These are phyloP conservation scores for Pseudopediastrum boryanum DNA, from an alignment of 139 green algal species.

Conservation along the genomic window DNA sequence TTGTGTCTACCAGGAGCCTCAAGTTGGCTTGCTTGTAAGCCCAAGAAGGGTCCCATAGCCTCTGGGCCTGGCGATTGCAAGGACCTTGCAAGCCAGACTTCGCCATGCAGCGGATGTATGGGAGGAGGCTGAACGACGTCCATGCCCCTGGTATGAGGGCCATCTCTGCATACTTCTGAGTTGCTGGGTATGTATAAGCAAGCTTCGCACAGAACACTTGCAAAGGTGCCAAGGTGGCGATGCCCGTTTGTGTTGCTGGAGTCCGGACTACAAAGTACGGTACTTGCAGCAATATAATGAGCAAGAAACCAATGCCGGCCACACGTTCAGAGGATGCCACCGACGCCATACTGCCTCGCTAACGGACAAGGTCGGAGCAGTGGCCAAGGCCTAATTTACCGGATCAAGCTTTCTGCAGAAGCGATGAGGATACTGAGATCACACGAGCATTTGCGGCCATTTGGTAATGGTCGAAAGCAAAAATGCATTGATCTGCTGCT, in stretches of 20 bases:
- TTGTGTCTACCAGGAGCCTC: constrained; percentile 15
- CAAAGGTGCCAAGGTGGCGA: constrained; percentile 21
- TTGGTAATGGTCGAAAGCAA: too few species aligned
- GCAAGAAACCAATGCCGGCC: too few species aligned
- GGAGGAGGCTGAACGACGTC: constrained; percentile 6
- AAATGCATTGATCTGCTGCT: too few species aligned
- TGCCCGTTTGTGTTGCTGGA: not conserved
- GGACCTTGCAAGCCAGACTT: constrained; percentile 1
- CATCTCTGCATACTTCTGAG: not conserved
- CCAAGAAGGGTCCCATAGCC: not conserved
- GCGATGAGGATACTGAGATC: too few species aligned
- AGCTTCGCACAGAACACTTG: constrained; percentile 27
- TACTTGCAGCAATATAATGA: constrained; percentile 25
- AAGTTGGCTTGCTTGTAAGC: constrained; percentile 11
- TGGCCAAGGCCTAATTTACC: too few species aligned
- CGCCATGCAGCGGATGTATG: constrained; percentile 16
- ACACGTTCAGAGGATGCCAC: too few species aligned
- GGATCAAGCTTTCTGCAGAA: too few species aligned
- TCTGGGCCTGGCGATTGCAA: not conserved
- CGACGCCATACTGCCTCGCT: too few species aligned
- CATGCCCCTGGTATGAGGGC: constrained; percentile 25
- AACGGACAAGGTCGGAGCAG: too few species aligned
- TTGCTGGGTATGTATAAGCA: not conserved
- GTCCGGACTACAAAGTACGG: constrained; percentile 12
- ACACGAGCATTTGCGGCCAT: too few species aligned